Percentiles rank a stretch among this genome's conserved stretches.
Evolutionary conservation across 345 rosid genomes (phyloP).

Genomic region (Arabis alpina): DNA sequence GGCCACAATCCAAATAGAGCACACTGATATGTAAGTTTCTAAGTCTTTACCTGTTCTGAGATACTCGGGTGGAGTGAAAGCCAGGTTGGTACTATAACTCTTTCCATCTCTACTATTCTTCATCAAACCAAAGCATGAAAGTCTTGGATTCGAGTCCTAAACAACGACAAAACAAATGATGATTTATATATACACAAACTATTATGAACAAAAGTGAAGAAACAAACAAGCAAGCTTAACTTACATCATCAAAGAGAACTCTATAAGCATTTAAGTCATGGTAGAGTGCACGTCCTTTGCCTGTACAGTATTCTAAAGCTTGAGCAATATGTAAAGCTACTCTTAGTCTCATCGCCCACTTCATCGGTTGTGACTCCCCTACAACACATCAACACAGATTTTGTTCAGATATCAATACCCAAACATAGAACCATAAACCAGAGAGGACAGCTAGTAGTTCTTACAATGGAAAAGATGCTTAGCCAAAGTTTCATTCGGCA

Average conservation of each 20-base stretch:
- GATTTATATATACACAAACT: not conserved
- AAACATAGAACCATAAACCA: not conserved
- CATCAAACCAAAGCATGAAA: conserved; percentile 94
- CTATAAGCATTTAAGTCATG: conserved; percentile 96
- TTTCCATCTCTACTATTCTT: conserved; percentile 95
- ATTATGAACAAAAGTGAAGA: not conserved
- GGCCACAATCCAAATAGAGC: not conserved
- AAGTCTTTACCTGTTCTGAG: conserved; percentile 72
- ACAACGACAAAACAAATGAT: not conserved
- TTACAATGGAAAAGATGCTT: conserved; percentile 95
- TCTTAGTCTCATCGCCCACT: conserved; percentile 95
- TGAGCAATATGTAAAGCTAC: conserved; percentile 91
- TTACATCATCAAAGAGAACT: conserved; percentile 87
- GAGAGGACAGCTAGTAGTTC: conserved; percentile 23
- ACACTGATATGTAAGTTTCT: conserved; percentile 3
- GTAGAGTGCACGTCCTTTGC: conserved; percentile 88
- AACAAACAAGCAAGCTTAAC: conserved; percentile 8
- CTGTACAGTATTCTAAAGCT: conserved; percentile 88
- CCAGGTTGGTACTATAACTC: conserved; percentile 93
- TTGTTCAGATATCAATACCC: too few species aligned
- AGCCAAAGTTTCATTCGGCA: conserved; percentile 93
- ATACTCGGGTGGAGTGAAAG: conserved; percentile 97
- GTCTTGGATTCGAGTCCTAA: conserved; percentile 92
- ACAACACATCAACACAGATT: conserved; percentile 20
- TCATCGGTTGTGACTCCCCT: conserved; percentile 97